Base-by-base conservation (phyloP, 2,329 filamentous ascomycete genomes). In the Stemphylium lycopersici region DNA sequence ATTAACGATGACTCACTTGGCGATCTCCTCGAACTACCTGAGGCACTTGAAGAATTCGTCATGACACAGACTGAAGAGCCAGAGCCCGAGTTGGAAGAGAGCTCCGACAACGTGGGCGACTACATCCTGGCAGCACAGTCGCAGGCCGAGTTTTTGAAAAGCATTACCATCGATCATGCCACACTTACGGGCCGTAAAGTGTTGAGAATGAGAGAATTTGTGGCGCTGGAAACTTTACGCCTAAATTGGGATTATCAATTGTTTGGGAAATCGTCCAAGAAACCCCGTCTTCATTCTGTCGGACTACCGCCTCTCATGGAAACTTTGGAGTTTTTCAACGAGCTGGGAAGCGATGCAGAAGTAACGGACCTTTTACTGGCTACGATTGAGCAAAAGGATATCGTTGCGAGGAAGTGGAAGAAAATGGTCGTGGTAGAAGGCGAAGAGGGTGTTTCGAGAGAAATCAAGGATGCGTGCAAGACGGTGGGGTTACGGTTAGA, bases 181-280 rank as follows among this genome's bases (percentile, higher is more conserved):
- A 63, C 63, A 0, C 48, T 72, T 24, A 62, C 63, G 36, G 65
- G 67, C 24, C 63, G 68, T n/a, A 70, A 69, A 29, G 63, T 67
- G 2, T 31, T 72, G 36, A 63, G 69, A 11, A 63, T 72, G 58
- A 58, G 69, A 45, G 65, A 69, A 7, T 72, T 72, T 15, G 61
- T 50, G 13, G 55, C 59, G 5, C 50, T 72, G 2, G 67, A 62
- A 33, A 64, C 61, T 20, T 38, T 72, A 6, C 67, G 68, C 1
- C 45, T 72, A 22, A 71, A 67, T 16, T 70, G 67, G 67, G 69
- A 72, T 37, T 69, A 72, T 37, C 69, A 72, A 42, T 58, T 72
- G 0, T 72, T 72, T 29, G 69, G 67, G 7, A 69, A 69, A 33
- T 69, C 68, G 7, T 70, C 67, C 2, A 70, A 63, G 51, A 70